phyloP scores from a whole-genome alignment of 768 basidiomycete species.

The Suillus paluster region DNA sequence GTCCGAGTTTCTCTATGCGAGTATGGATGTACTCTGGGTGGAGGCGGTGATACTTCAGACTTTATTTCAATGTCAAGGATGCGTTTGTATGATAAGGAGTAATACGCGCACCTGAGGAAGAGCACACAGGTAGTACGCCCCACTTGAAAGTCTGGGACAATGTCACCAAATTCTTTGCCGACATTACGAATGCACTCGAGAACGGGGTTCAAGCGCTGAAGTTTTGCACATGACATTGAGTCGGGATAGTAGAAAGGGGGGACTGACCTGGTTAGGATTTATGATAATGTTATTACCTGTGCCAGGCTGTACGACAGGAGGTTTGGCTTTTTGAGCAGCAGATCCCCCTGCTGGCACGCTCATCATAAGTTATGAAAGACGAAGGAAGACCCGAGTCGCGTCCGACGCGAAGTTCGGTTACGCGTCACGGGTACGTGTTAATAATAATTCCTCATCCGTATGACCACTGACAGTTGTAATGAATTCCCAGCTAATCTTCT shows the following conservation, averaged over 20 bases:
- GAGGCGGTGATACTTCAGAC: constrained; percentile 91
- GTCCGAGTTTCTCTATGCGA: constrained; percentile 86
- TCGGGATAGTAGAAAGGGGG: neutral
- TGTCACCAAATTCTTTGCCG: constrained; percentile 93
- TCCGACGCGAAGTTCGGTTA: too few species aligned
- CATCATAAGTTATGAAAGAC: neutral
- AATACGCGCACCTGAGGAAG: constrained; percentile 75
- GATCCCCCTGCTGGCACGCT: constrained; percentile 3
- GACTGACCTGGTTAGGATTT: constrained; percentile 60
- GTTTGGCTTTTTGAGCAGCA: constrained; percentile 27
- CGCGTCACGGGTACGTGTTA: too few species aligned
- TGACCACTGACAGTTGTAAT: neutral
- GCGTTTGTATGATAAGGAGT: neutral
- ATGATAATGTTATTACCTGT: constrained; percentile 67
- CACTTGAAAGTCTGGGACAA: constrained; percentile 93
- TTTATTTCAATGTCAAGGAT: constrained; percentile 32
- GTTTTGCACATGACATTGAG: constrained; percentile 7
- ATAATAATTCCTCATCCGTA: neutral
- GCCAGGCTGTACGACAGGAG: constrained; percentile 68
- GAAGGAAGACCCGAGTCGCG: neutral
- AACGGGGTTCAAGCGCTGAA: constrained; percentile 86
- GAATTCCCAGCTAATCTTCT: neutral
- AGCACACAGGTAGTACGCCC: constrained; percentile 92
- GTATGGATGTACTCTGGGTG: constrained; percentile 97
- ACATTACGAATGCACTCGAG: constrained; percentile 86